Evolutionary conservation across 768 basidiomycete species (phyloP), one percentile per base, ranked within the genome.

Genomic region (Lepiota brunneoincarnata): DNA sequence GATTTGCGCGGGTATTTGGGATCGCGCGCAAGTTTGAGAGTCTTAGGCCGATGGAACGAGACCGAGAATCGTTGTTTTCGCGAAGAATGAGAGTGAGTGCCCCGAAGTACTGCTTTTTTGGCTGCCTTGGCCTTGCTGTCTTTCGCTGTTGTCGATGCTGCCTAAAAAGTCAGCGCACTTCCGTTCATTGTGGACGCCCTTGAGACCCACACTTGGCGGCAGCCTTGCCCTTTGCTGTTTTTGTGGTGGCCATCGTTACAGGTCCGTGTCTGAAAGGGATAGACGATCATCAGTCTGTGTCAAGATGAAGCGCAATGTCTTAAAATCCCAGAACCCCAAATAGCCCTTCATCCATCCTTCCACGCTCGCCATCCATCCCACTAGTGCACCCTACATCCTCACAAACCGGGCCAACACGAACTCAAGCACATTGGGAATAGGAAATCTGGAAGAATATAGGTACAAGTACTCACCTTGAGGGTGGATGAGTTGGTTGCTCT

Each of bases 1-100:
- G 88, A 89, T 75, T 95, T 98, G 67, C 96, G 87, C n/a, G 90
- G 92, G 82, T 98, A 98, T 72, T 86, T 87, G 59, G 96, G 95
- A 39, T 82, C 79, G 53, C 96, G 90, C 48, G 83, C 63, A 31
- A 97, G 84, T 57, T 79, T 82, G 59, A 98, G 83, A 53, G 97
- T 98, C 80, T 93, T 95, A 58, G 96, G 96, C 60, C 93, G 89
- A 77, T 91, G 89, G 88, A 99, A 98, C 31, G 91, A 88, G 55
- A 94, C 93, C 35, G 86, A 86, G 66, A 76, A 84, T 58, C 93
- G 86, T 44, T 83, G 78, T 77, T 96, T 97, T 73, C 93, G 87
- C 62, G 81, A 68, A 15, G 82, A 75, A 67, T 88, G 86, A 31
- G 83, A 81, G 69, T 89, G 80, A 40, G 83, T 84, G 57, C 94